Conservation (phyloP, 169 alveolate genomes). For the Plasmodium vinckei region DNA sequence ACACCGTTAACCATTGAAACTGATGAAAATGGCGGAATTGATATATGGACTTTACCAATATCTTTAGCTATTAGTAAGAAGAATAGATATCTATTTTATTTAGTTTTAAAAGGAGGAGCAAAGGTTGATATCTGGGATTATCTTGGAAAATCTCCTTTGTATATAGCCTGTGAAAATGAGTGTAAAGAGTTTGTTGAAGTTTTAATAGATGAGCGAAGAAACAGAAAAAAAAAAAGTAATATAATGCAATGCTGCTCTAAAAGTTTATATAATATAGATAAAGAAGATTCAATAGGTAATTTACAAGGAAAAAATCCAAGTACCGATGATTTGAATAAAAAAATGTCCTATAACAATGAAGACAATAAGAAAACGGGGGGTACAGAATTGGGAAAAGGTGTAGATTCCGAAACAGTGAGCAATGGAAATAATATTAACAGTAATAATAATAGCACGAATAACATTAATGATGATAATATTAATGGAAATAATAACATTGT, state of each 20-base stretch:
- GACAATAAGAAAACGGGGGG: background rate
- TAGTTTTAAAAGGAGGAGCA: conserved; percentile 89
- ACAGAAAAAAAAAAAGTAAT: conserved; percentile 76
- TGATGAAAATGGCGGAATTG: conserved; percentile 84
- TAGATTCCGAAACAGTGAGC: background rate
- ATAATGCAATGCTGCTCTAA: conserved; percentile 77
- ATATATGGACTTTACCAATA: conserved; percentile 90
- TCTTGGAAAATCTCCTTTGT: conserved; percentile 89
- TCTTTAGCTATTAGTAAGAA: conserved; percentile 86
- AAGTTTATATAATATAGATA: conserved; percentile 60
- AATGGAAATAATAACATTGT: background rate
- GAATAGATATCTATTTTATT: conserved; percentile 84
- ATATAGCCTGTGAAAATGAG: conserved; percentile 88
- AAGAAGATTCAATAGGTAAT: conserved; percentile 22
- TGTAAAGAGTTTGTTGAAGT: conserved; percentile 84
- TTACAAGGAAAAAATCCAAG: no score
- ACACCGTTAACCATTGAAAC: conserved; percentile 88
- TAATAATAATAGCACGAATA: background rate
- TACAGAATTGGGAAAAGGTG: background rate
- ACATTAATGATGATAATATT: background rate
- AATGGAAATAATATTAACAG: background rate
- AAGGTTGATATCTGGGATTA: conserved; percentile 89
- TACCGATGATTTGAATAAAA: conserved; percentile 30
- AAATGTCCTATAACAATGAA: background rate
- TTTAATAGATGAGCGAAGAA: conserved; percentile 79